phyloP scores from a whole-genome alignment of 1,284 basidiomycete species.

The Mycena sp. region DNA sequence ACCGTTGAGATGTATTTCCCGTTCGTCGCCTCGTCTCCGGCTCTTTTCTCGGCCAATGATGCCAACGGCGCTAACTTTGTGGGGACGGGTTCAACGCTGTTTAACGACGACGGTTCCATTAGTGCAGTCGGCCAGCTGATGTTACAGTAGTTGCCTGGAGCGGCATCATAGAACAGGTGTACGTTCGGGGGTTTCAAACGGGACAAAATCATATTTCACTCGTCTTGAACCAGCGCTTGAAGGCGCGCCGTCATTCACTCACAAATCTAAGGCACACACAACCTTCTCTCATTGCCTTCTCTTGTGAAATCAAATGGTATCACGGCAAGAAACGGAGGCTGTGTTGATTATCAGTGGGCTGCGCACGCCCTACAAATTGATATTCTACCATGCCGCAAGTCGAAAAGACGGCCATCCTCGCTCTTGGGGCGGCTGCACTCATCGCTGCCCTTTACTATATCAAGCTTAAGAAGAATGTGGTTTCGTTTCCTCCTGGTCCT shows the following conservation, averaged over 20 bases:
- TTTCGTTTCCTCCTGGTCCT: too few species aligned
- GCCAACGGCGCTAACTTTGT: constrained; percentile 17
- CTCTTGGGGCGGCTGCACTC: not conserved
- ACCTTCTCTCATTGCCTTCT: too few species aligned
- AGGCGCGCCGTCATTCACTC: too few species aligned
- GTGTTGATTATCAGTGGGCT: too few species aligned
- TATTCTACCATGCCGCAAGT: not conserved
- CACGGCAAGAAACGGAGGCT: too few species aligned
- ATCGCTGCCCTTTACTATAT: not conserved
- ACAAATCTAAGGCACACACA: too few species aligned
- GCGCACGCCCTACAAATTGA: too few species aligned
- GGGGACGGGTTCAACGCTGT: constrained; percentile 33
- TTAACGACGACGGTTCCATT: constrained; percentile 28
- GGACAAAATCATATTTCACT: too few species aligned
- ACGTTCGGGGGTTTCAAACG: too few species aligned
- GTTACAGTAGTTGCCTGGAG: constrained; percentile 12
- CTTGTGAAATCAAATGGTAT: too few species aligned
- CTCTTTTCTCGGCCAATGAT: constrained; percentile 31
- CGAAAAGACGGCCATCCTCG: not conserved
- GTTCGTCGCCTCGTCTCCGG: constrained; percentile 35
- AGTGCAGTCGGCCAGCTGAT: constrained; percentile 32
- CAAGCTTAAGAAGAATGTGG: not conserved
- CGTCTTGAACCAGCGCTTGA: too few species aligned
- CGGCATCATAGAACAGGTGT: too few species aligned
- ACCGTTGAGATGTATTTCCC: constrained; percentile 38